Conservation (phyloP, 257 asterid species). For the Lavandula angustifolia region DNA sequence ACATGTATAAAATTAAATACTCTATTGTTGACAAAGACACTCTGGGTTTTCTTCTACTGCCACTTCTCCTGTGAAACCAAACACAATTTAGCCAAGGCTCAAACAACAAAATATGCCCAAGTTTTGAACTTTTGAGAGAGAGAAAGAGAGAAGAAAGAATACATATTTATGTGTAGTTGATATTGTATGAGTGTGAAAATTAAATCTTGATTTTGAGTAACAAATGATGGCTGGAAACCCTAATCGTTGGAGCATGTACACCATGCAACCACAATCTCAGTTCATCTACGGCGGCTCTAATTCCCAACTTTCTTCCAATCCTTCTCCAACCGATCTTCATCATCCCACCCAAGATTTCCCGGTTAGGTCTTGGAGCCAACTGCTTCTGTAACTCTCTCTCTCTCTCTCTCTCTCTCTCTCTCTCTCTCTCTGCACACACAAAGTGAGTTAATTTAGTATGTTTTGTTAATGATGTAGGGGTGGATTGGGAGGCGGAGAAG, state of each 20-base stretch:
- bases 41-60: conserved; percentile 32
- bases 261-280: conserved; percentile 58
- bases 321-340: conserved; percentile 30
- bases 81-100: conserved; percentile 36
- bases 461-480: not conserved
- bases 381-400: conserved; percentile 54
- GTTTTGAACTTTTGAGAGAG: not conserved
- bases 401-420: conserved; percentile 28
- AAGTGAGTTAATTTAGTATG: not conserved
- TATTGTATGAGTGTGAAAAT: not conserved
- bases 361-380: conserved; percentile 72
- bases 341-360: conserved; percentile 52
- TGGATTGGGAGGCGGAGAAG: conserved; percentile 54
- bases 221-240: conserved; percentile 98
- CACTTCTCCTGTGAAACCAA: conserved; percentile 42
- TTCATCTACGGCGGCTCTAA: conserved; percentile 36
- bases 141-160: not conserved
- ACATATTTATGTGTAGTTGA: not conserved
- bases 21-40: conserved; percentile 43
- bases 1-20: conserved; percentile 49
- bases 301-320: conserved; percentile 29
- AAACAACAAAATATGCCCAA: conserved; percentile 25
- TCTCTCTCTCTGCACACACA: not conserved
- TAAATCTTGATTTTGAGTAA: not conserved
- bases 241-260: conserved; percentile 81